These are phyloP conservation scores for Magnaporthiopsis poae DNA, from an alignment of 2,329 filamentous ascomycete species.

Conservation along the genomic window DNA sequence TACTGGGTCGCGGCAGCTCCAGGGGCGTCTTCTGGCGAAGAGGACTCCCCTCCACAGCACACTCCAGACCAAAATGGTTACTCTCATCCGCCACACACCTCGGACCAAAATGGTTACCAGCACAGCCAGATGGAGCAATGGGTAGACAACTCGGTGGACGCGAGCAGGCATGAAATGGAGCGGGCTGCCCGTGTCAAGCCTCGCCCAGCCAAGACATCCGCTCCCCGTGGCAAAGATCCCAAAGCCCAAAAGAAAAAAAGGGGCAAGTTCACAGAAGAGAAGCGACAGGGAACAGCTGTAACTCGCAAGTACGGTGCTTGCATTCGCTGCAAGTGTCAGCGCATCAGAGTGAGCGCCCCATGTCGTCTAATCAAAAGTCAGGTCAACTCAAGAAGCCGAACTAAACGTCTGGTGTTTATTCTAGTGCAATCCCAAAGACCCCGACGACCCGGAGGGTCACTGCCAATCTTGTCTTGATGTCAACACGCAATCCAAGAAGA, in stretches of 20 bases:
- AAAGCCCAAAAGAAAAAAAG: background rate
- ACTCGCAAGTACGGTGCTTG: constrained; percentile 31
- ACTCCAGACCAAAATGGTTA: background rate
- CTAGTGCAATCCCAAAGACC: constrained; percentile 19
- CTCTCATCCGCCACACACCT: background rate
- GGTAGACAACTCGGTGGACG: background rate
- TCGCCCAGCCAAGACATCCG: background rate
- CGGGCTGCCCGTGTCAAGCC: background rate
- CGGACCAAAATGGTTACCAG: background rate
- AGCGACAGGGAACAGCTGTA: constrained; percentile 23
- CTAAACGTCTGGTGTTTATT: background rate
- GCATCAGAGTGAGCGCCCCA: constrained; percentile 28
- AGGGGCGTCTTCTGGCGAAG: background rate
- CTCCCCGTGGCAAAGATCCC: background rate
- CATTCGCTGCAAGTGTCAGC: constrained; percentile 35
- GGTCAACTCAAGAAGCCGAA: too few species aligned
- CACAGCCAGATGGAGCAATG: background rate
- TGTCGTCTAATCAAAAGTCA: background rate
- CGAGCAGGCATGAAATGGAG: background rate
- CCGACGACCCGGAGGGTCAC: background rate
- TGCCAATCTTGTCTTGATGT: constrained; percentile 33
- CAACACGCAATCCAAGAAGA: constrained; percentile 32
- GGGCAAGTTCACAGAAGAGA: constrained; percentile 11
- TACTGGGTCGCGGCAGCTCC: background rate
- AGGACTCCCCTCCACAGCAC: background rate